These are phyloP conservation scores for Talaromyces sp. DNA, from an alignment of 2,329 filamentous ascomycete species.

Conservation along the genomic window DNA sequence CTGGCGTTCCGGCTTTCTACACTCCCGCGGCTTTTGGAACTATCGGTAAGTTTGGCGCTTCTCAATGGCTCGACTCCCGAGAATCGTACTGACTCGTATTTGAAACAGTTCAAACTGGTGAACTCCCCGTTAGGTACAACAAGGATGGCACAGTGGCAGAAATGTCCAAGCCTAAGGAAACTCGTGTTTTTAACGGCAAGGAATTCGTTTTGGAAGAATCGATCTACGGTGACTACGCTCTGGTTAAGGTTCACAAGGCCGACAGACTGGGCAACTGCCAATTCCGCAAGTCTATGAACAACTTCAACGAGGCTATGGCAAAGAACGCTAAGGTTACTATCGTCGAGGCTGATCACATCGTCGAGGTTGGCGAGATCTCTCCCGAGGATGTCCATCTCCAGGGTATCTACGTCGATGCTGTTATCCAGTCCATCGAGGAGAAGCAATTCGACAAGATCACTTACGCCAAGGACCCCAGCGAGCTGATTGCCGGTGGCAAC, in stretches of 20 bases:
- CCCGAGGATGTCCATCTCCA: constrained; percentile 77
- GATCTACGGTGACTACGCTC: constrained; percentile 74
- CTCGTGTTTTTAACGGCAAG: constrained; percentile 72
- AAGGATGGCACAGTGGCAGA: constrained; percentile 77
- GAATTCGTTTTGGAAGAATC: constrained; percentile 77
- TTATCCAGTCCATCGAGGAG: constrained; percentile 70
- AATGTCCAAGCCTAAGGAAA: constrained; percentile 68
- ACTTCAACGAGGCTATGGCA: constrained; percentile 75
- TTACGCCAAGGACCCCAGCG: constrained; percentile 67
- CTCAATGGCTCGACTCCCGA: background rate
- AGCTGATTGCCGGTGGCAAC: constrained; percentile 50
- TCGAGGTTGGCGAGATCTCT: constrained; percentile 71
- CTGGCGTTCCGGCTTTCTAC: constrained; percentile 85
- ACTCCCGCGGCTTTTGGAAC: constrained; percentile 80
- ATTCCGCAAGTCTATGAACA: constrained; percentile 75
- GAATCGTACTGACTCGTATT: background rate
- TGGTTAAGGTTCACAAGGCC: constrained; percentile 74
- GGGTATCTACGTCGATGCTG: constrained; percentile 82
- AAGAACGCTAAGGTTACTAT: constrained; percentile 79
- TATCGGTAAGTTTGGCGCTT: constrained; percentile 46
- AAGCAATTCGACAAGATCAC: constrained; percentile 81
- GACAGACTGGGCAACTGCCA: constrained; percentile 78
- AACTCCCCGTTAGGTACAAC: constrained; percentile 74
- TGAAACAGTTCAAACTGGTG: constrained; percentile 49
- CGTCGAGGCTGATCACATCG: constrained; percentile 83